Percentiles rank a stretch among this genome's conserved stretches.
Conservation (phyloP, 2,329 filamentous ascomycete genomes). For the Apiospora koreana region DNA sequence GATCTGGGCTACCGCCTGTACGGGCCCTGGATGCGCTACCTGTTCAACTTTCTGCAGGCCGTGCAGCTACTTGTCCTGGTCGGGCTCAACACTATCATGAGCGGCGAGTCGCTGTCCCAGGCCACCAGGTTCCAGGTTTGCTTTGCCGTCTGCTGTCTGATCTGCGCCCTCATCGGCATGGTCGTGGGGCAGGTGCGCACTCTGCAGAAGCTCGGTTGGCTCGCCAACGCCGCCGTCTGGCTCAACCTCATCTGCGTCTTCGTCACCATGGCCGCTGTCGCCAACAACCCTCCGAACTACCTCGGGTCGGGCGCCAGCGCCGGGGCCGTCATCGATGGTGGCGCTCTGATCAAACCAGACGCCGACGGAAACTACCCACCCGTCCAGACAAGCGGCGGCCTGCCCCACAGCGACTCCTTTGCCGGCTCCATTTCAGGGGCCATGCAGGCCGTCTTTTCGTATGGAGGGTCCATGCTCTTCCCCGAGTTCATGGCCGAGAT, state of each 20-base stretch:
- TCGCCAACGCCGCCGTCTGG: constrained; percentile 59
- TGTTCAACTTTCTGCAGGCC: constrained; percentile 49
- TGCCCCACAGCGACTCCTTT: constrained; percentile 45
- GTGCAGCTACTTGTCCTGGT: constrained; percentile 53
- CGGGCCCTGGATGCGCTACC: constrained; percentile 44
- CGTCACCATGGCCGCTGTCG: constrained; percentile 38
- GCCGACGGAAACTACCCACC: constrained; percentile 14
- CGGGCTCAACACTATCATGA: constrained; percentile 51
- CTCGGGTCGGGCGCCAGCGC: constrained; percentile 28
- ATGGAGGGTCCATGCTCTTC: constrained; percentile 61
- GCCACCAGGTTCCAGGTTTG: constrained; percentile 50
- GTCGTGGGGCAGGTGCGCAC: constrained; percentile 58
- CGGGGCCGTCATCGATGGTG: constrained; percentile 29
- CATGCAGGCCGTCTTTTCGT: not conserved
- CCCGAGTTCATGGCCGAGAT: constrained; percentile 57
- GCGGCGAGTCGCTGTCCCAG: constrained; percentile 56
- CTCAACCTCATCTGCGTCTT: constrained; percentile 53
- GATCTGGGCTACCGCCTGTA: constrained; percentile 51
- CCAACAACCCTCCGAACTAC: constrained; percentile 29
- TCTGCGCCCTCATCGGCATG: constrained; percentile 53
- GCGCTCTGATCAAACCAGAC: not conserved
- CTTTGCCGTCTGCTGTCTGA: constrained; percentile 52
- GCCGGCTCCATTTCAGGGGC: constrained; percentile 50
- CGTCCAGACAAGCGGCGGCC: constrained; percentile 33
- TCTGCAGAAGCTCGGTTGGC: constrained; percentile 53